A percentile compares a stretch with the other conserved stretches of the same genome.
Conservation (phyloP, 306 rosid genomes). For the Malus sieversii region DNA sequence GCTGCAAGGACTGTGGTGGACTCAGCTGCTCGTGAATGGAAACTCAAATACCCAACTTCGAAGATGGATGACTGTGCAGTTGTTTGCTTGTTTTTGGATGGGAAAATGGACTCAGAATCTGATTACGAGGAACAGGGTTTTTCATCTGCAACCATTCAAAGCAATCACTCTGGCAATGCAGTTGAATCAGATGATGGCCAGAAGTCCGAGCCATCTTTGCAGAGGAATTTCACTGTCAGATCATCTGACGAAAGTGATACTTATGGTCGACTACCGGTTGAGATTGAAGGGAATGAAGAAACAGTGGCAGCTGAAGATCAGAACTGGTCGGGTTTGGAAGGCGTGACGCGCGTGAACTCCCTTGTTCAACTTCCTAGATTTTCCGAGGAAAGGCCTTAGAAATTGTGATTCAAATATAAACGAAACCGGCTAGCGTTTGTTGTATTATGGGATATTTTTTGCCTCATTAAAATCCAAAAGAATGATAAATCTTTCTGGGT, state of each 20-base stretch:
- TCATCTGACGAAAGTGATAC: constrained; percentile 68
- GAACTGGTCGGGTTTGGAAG: constrained; percentile 95
- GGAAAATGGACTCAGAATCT: constrained; percentile 94
- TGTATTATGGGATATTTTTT: constrained; percentile 23
- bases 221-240: constrained; percentile 71
- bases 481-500: constrained; percentile 23
- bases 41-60: constrained; percentile 82
- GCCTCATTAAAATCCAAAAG: constrained; percentile 24
- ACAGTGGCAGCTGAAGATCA: constrained; percentile 65
- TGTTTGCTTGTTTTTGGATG: constrained; percentile 76
- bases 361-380: constrained; percentile 96
- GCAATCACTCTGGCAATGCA: constrained; percentile 78
- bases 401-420: constrained; percentile 21
- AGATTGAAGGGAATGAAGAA: constrained; percentile 38
- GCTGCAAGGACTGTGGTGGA: constrained; percentile 78
- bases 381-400: constrained; percentile 59
- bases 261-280: constrained; percentile 31
- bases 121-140: constrained; percentile 79
- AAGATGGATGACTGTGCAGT: constrained; percentile 99
- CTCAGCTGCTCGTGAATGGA: constrained; percentile 89
- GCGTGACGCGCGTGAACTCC: constrained; percentile 95
- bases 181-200: constrained; percentile 79
- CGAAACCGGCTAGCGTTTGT: constrained; percentile 17
- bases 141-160: constrained; percentile 85
- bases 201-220: constrained; percentile 74